phyloP scores from a whole-genome alignment of 1,139 yeast genomes.

The Arxiozyma bovina region DNA sequence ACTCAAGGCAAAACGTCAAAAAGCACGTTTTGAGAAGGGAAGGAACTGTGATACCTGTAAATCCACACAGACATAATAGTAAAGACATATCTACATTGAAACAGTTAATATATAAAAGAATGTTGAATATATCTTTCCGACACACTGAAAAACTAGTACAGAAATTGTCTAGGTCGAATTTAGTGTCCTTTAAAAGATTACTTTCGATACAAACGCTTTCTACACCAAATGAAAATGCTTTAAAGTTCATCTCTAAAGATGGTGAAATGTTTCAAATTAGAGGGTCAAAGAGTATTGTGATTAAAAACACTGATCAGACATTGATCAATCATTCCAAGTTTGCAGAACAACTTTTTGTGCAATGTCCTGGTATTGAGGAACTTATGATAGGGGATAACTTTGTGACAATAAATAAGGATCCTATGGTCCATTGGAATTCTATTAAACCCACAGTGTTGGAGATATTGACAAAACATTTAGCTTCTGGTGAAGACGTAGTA shows the following conservation, averaged over 20 bases:
- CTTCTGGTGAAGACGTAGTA: conserved; percentile 61
- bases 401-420: conserved; percentile 72
- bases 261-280: conserved; percentile 44
- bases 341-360: conserved; percentile 66
- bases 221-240: conserved; percentile 89
- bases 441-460: conserved; percentile 85
- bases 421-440: conserved; percentile 56
- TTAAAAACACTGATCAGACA: conserved; percentile 45
- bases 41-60: neutral
- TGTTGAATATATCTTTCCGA: neutral
- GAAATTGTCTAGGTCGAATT: neutral
- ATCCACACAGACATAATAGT: no score
- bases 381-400: conserved; percentile 85
- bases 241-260: conserved; percentile 72
- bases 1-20: no score
- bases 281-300: conserved; percentile 54
- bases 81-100: neutral
- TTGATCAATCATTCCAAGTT: conserved; percentile 64
- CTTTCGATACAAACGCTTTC: conserved; percentile 47
- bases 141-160: neutral
- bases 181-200: conserved; percentile 11
- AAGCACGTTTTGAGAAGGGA: neutral
- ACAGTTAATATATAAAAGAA: neutral
- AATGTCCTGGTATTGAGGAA: conserved; percentile 72
- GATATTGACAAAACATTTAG: conserved; percentile 71